Base-by-base conservation (phyloP, 179 eudicot genomes). In the Kewa caespitosa region DNA sequence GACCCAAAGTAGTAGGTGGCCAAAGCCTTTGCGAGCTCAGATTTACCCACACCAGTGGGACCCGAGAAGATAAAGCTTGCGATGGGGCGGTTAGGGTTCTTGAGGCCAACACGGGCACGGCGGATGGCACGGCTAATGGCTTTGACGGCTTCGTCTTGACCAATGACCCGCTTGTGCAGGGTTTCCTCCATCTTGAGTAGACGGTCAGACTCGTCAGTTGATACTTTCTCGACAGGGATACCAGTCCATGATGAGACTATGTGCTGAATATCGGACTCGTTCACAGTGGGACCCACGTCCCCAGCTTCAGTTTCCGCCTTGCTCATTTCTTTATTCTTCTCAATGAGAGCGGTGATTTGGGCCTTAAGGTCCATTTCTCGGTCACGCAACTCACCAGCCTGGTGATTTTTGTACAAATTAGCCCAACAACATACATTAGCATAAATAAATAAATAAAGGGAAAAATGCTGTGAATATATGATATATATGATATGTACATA, bases 1-100 rank as follows among this genome's bases (percentile, higher is more conserved):
- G 97, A 95, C 5, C 99, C 99, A 70, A 86, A 95, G 81, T 92
- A 95, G 88, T 87, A 92, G 5, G 93, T 76, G 2, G 97, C 92
- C 20, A 95, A 77, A 31, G 97, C 85, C 74, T 95, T 95, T 0
- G 99, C 97, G 28, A 95, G 89, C 76, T 95, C 99, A 0, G 97
- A 87, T 78, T 94, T 95, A 11, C 99, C 99, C 7, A 92, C 99
- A 38, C 98, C 97, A n/a, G 97, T 94, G 8, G 97, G 97, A 25
- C 98, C 98, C 0, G 97, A 92, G 73, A 95, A 95, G 81, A 92
- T 91, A 80, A 95, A 95, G 84, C 97, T 92, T 8, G 97, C 99
- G 31, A 95, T 89, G 13, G 99, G 99, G 10, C 99, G 87, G 87
- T 90, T 85, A 1, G 95, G 97, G 80, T 87, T 87, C 74, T 95